Base-by-base conservation (phyloP, 2,329 filamentous ascomycete species). In the Xylaria multiplex region DNA sequence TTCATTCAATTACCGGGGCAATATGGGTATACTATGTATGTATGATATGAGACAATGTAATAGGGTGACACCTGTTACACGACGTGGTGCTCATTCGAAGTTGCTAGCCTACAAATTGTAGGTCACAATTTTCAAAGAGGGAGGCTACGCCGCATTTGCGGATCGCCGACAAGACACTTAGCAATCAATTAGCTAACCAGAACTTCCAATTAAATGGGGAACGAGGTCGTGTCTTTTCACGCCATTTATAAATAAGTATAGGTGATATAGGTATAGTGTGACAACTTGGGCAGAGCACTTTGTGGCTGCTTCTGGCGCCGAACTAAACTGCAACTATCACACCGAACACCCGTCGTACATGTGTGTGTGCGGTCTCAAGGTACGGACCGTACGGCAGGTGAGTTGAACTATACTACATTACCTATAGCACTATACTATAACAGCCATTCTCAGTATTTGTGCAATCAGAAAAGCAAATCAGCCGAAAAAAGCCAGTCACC, bases 401-500 rank as follows among this genome's bases (percentile, higher is more conserved):
- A 50, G 30, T 30, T 30, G 32, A 35, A 35, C 32, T 32, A 50
- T 27, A 50, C n/a, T 30, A 24, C 42, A n/a, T 37, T n/a, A 30
- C 56, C 35, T 16, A 6, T 11, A 35, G 6, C 32, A 35, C 9
- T 40, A 40, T 40, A 40, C 37, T 40, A 40, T 40, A 40, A 6
- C 19, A 32, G 8, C n/a, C n/a, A n/a, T 37, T 50, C 19, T 46
- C 19, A 13, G 35, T 46, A 19, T 9, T 35, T 13, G 42, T 27
- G 27, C 13, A 19, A 19, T 19, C 40, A 2, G 22, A 55, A 27
- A 55, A 27, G 37, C 11, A 43, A 7, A 32, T 27, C 22, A 45
- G 37, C 40, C 13, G 19, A 30, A 35, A 55, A 57, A 48, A 49
- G 45, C 22, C 22, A 65, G 35, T 16, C 43, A 56, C 42, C 37